Base-by-base conservation (phyloP, 1,284 basidiomycete genomes). In the Amylostereum chailletii region DNA sequence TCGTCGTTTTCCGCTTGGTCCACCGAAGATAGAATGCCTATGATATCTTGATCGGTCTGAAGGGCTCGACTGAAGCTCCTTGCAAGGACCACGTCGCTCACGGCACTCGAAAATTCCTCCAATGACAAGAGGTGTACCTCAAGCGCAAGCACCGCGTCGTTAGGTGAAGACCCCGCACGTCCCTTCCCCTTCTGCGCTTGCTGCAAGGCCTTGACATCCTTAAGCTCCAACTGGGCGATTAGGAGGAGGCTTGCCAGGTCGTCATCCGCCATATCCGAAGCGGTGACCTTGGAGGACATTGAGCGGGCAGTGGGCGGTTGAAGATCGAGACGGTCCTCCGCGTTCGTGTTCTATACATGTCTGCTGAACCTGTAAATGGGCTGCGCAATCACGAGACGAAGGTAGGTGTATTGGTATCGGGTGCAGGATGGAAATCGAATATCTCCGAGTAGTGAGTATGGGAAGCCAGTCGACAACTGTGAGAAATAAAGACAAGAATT, bases 1-100 rank as follows among this genome's bases (percentile, higher is more conserved):
- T 47, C 46, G 26, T 47, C 46, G 5, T 30, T n/a, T 30, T 47
- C 46, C 7, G 34, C 46, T 34, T 47, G 46, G 37, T 39, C 38
- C 4, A 47, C 39, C 37, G 36, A 27, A 11, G 37, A 19, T 11
- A 40, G 31, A 9, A 27, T 26, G 10, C 36, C 27, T 9, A 47
- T 19, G 19, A 47, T 29, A 29, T 39, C 26, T 11, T 40, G 46
- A 40, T 47, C 46, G 10, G 10, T 11, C 19, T 40, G 10, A 7
- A 38, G 27, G 26, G 46, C 47, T n/a, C 47, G 32, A 19, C 45
- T 33, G 10, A 49, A 10, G 34, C 48, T 49, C 5, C 19, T 11
- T 11, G 42, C 48, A 29, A 45, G 34, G 31, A 27, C 33, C 0
- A 29, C 11, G 32, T 49, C 48, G 6, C 37, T 8, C 5, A 44